phyloP scores from a whole-genome alignment of 1,284 basidiomycete genomes.

The Hemileia vastatrix region DNA sequence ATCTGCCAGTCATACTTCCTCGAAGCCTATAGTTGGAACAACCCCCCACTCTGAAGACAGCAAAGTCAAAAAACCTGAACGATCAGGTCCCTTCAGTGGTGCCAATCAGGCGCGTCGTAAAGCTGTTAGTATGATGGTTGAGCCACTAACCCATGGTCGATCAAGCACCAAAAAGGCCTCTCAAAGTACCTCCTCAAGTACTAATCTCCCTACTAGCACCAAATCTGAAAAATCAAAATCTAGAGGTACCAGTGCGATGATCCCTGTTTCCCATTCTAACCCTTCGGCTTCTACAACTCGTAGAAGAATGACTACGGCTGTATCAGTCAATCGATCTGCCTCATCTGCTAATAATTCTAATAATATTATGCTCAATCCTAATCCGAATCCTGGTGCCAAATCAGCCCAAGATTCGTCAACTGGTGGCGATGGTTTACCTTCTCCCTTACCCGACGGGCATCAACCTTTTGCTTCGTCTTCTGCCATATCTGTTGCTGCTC shows the following conservation, averaged over 20 bases:
- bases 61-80: conserved; percentile 26
- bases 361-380: neutral
- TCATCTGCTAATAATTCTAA: neutral
- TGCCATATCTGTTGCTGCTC: neutral
- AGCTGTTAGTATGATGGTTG: conserved; percentile 71
- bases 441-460: neutral
- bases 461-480: neutral
- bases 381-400: neutral
- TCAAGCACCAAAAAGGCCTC: conserved; percentile 40
- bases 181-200: conserved; percentile 3
- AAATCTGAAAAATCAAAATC: neutral
- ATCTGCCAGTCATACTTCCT: conserved; percentile 24
- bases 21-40: too few species aligned
- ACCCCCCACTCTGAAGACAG: conserved; percentile 1
- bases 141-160: conserved; percentile 53
- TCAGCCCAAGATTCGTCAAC: neutral
- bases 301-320: too few species aligned
- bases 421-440: neutral
- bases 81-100: conserved; percentile 46
- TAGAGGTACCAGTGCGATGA: conserved; percentile 3
- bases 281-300: too few species aligned
- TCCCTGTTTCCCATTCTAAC: too few species aligned
- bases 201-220: neutral
- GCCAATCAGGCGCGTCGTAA: conserved; percentile 52
- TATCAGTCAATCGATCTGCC: too few species aligned